Conservation (phyloP, 2,329 filamentous ascomycete genomes). For the Botrytis sinoallii region DNA sequence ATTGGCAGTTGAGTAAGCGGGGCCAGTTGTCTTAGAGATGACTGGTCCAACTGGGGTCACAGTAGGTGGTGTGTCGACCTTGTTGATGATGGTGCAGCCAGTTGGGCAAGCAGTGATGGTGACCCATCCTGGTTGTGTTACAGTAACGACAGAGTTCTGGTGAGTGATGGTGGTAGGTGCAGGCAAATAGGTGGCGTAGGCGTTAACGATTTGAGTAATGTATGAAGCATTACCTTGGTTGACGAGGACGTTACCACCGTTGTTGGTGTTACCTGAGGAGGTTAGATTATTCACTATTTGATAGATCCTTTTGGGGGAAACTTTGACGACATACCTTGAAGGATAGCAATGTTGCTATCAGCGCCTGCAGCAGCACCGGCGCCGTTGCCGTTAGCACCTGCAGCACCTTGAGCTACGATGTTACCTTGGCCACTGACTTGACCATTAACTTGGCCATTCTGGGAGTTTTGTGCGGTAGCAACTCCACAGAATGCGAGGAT, state of each 20-base stretch:
- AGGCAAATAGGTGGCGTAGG: constrained; percentile 24
- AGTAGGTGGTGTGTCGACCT: constrained; percentile 9
- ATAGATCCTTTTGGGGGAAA: no score
- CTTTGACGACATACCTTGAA: not conserved
- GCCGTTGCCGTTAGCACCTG: not conserved
- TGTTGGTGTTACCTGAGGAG: not conserved
- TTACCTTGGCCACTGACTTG: not conserved
- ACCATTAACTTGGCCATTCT: not conserved
- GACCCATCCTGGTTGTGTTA: constrained; percentile 20
- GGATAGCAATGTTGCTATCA: not conserved
- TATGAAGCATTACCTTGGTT: not conserved
- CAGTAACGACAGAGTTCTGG: constrained; percentile 18
- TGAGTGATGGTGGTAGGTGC: constrained; percentile 20
- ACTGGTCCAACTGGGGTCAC: constrained; percentile 12
- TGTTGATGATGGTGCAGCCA: constrained; percentile 24
- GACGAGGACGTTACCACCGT: not conserved
- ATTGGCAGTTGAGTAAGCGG: not conserved
- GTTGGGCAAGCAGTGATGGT: constrained; percentile 23
- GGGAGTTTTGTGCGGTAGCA: not conserved
- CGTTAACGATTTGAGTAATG: constrained; percentile 23
- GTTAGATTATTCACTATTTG: not conserved
- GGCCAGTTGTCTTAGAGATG: not conserved
- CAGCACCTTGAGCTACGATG: not conserved
- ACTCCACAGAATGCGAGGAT: not conserved
- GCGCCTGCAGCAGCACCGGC: not conserved